Conservation (phyloP, 352 stramenopile species). For the Pythium sukuiense region DNA sequence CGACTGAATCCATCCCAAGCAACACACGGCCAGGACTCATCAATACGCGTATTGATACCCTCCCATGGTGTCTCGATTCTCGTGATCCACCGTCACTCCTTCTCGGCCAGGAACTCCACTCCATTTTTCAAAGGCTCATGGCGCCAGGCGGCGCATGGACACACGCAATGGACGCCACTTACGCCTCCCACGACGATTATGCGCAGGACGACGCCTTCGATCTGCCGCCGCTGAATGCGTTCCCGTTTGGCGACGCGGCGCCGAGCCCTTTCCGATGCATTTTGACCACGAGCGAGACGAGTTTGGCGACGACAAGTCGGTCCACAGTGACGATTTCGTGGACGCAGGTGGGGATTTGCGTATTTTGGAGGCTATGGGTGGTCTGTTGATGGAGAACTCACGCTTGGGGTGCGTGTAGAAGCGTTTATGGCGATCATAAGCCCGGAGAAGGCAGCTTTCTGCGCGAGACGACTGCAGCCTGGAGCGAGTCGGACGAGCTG, state of each 20-base stretch:
- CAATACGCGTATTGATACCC: constrained; percentile 2
- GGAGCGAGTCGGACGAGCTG: constrained; percentile 35
- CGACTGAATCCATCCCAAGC: too few relatives aligned
- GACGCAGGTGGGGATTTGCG: constrained; percentile 52
- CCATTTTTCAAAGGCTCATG: constrained; percentile 9
- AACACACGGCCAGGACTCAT: too few relatives aligned
- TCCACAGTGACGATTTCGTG: constrained; percentile 62
- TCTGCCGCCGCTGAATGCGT: constrained; percentile 35
- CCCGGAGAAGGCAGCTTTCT: constrained; percentile 29
- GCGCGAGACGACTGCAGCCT: constrained; percentile 20
- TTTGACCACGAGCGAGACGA: neutral
- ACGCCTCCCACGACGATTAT: constrained; percentile 9
- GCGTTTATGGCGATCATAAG: constrained; percentile 24
- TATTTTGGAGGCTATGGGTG: neutral
- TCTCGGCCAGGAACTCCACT: constrained; percentile 9
- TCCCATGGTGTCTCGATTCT: too few relatives aligned
- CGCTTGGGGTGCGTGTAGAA: constrained; percentile 11
- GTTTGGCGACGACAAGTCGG: constrained; percentile 21
- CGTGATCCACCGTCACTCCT: constrained; percentile 31
- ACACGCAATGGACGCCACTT: neutral
- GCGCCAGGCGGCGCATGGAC: neutral
- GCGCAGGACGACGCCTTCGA: constrained; percentile 33
- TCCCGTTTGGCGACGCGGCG: constrained; percentile 20
- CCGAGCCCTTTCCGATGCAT: constrained; percentile 5
- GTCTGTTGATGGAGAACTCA: neutral